Conservation (phyloP, 805 yeast species). For the Ascoidea tarda region DNA sequence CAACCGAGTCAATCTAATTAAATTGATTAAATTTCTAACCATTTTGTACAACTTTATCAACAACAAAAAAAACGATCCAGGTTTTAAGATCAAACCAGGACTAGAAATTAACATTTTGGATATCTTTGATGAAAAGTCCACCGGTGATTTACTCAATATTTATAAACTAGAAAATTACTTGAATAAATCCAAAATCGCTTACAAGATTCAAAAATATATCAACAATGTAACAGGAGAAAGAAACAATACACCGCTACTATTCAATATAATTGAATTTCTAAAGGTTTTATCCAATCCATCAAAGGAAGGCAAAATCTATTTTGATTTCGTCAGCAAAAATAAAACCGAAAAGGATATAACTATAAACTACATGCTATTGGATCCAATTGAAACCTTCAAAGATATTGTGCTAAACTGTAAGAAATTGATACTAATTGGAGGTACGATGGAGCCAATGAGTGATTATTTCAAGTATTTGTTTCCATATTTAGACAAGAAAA, state of each 20-base stretch:
- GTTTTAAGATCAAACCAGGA: conserved; percentile 32
- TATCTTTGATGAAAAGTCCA: conserved; percentile 36
- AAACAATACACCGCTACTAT: conserved; percentile 33
- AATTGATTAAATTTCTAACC: conserved; percentile 42
- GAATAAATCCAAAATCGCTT: conserved; percentile 60
- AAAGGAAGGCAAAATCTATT: conserved; percentile 66
- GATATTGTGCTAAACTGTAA: conserved; percentile 49
- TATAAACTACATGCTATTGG: conserved; percentile 60
- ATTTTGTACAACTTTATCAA: conserved; percentile 35
- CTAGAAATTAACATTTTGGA: conserved; percentile 32
- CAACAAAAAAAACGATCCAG: conserved; percentile 12
- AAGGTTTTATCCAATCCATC: conserved; percentile 58
- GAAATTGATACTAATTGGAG: conserved; percentile 79
- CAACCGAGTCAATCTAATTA: conserved; percentile 56
- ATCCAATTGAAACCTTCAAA: conserved; percentile 60
- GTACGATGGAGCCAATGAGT: conserved; percentile 84
- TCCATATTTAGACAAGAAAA: conserved; percentile 32
- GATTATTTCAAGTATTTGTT: conserved; percentile 57
- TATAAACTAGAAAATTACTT: conserved; percentile 54
- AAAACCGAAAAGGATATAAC: conserved; percentile 24
- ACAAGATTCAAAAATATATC: conserved; percentile 65
- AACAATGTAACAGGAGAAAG: conserved; percentile 14
- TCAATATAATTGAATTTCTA: conserved; percentile 52
- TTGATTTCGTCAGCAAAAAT: conserved; percentile 13
- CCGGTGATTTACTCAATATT: conserved; percentile 61